Evolutionary conservation across 2,329 filamentous ascomycete genomes (phyloP).

Genomic region (Allantophomopsis cytisporea): DNA sequence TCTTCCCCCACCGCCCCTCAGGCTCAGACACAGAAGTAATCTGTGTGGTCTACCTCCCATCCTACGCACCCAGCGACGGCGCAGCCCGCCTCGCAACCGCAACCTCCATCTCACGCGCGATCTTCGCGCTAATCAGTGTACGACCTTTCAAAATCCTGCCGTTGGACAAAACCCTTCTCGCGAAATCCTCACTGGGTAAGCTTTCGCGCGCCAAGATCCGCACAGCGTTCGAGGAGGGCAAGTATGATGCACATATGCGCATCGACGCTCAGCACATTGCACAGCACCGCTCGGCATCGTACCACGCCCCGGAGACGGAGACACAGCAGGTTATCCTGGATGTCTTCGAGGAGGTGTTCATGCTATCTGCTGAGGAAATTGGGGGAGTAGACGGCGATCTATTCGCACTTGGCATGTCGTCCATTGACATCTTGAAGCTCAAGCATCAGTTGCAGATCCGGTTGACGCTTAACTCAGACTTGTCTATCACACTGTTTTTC

Average conservation of each 20-base stretch:
- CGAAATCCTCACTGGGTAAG: slow-evolving; percentile 26
- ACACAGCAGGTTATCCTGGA: slow-evolving; percentile 9
- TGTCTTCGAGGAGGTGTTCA: slow-evolving; percentile 9
- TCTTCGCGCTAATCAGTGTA: slow-evolving; percentile 9
- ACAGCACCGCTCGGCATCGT: slow-evolving; percentile 7
- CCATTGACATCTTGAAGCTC: slow-evolving; percentile 9
- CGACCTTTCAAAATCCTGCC: slow-evolving; percentile 16
- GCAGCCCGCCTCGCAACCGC: slow-evolving; percentile 10
- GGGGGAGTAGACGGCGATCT: slow-evolving; percentile 8
- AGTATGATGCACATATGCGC: slow-evolving; percentile 9
- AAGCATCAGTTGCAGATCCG: slow-evolving; percentile 4
- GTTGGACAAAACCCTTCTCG: slow-evolving; percentile 11
- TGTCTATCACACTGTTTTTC: too few relatives aligned
- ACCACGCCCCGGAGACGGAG: slow-evolving; percentile 7
- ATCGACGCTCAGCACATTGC: slow-evolving; percentile 5
- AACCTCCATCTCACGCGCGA: slow-evolving; percentile 10
- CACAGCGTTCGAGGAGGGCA: slow-evolving; percentile 14
- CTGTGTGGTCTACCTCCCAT: slow-evolving; percentile 23
- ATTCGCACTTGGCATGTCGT: slow-evolving; percentile 19
- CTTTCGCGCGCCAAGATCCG: slow-evolving; percentile 23
- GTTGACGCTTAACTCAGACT: background rate
- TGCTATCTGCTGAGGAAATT: slow-evolving; percentile 3
- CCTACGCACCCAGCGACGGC: slow-evolving; percentile 12
- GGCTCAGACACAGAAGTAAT: slow-evolving; percentile 23
- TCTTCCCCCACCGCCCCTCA: slow-evolving; percentile 22